A percentile compares a stretch with the other conserved stretches of the same genome.
Conservation (phyloP, 805 yeast genomes). For the Pichia pseudocactophila region DNA sequence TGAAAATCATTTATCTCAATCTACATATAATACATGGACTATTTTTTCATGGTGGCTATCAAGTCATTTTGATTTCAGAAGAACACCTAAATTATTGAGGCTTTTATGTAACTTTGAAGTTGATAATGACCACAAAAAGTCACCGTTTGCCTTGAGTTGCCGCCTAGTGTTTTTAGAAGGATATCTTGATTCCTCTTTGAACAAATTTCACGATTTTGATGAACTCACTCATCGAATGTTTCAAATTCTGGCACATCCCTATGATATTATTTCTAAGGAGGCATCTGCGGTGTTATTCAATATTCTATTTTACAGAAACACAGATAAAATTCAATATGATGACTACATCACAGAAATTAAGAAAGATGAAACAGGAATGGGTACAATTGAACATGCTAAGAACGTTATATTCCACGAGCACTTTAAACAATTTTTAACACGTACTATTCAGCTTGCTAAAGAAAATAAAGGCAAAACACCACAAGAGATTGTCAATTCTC, state of each 20-base stretch:
- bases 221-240: conserved; percentile 36
- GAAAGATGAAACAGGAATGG: conserved; percentile 28
- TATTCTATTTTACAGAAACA: conserved; percentile 16
- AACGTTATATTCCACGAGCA: conserved; percentile 22
- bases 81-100: conserved; percentile 45
- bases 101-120: conserved; percentile 39
- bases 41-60: conserved; percentile 71
- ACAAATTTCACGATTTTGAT: conserved; percentile 42
- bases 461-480: conserved; percentile 31
- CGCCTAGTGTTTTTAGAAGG: conserved; percentile 48
- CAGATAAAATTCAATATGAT: conserved; percentile 21
- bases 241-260: conserved; percentile 51
- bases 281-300: conserved; percentile 52
- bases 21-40: conserved; percentile 65
- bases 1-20: conserved; percentile 58
- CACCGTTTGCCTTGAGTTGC: conserved; percentile 59
- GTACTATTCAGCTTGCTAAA: conserved; percentile 31
- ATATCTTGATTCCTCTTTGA: conserved; percentile 20
- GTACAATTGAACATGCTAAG: conserved; percentile 14
- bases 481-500: conserved; percentile 49
- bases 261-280: conserved; percentile 61
- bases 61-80: conserved; percentile 53
- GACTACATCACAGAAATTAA: conserved; percentile 29
- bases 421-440: conserved; percentile 36
- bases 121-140: conserved; percentile 38